Conservation (phyloP, 2,329 filamentous ascomycete genomes). For the Xylariaceae sp. region DNA sequence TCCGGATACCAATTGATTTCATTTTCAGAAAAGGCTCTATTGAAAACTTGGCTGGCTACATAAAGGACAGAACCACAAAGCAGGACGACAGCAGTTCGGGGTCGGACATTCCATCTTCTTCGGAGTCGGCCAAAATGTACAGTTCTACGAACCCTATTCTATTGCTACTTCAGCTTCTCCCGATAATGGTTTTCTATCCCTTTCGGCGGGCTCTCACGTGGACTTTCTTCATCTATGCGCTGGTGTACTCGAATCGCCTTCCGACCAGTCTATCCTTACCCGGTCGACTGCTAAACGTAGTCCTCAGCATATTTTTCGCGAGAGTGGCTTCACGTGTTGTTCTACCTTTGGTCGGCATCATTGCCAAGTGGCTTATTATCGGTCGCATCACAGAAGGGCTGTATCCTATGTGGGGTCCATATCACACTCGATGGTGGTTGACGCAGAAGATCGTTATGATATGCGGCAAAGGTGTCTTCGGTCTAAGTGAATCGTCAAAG, state of each 20-base stretch:
- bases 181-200: slow-evolving; percentile 49
- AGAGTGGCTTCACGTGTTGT: slow-evolving; percentile 38
- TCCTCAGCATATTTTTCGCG: slow-evolving; percentile 43
- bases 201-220: slow-evolving; percentile 50
- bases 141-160: slow-evolving; percentile 51
- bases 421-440: slow-evolving; percentile 60
- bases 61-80: slow-evolving; percentile 33
- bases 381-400: slow-evolving; percentile 51
- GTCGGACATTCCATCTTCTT: slow-evolving; percentile 7
- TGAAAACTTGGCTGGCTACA: slow-evolving; percentile 36
- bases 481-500: slow-evolving; percentile 37
- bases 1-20: slow-evolving; percentile 48
- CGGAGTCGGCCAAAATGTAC: slow-evolving; percentile 34
- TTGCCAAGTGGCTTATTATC: slow-evolving; percentile 54
- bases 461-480: slow-evolving; percentile 47
- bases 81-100: not conserved
- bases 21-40: slow-evolving; percentile 51
- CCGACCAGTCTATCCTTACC: slow-evolving; percentile 38
- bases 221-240: slow-evolving; percentile 49
- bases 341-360: slow-evolving; percentile 47
- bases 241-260: slow-evolving; percentile 41
- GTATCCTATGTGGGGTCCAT: slow-evolving; percentile 58
- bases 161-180: slow-evolving; percentile 49
- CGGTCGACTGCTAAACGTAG: slow-evolving; percentile 49
- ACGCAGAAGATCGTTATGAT: slow-evolving; percentile 52